Evolutionary conservation across 2,329 filamentous ascomycete species (phyloP).

Genomic region (Fusarium camptoceras): DNA sequence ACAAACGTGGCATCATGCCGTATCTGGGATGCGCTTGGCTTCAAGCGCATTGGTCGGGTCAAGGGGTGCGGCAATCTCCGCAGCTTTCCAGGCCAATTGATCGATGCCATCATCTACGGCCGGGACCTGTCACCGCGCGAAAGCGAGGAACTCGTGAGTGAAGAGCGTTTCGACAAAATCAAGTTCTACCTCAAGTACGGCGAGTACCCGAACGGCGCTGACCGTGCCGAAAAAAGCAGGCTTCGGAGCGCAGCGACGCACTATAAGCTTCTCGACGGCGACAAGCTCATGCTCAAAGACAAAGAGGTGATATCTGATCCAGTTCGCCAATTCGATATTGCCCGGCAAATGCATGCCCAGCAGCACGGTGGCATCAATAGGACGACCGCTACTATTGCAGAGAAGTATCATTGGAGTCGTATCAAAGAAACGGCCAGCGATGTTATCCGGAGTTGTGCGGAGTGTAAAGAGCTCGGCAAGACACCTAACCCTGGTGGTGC

Average conservation of each 20-base stretch:
- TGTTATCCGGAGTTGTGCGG: conserved; percentile 89
- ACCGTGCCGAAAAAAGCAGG: conserved; percentile 94
- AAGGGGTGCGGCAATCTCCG: conserved; percentile 77
- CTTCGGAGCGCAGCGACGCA: conserved; percentile 93
- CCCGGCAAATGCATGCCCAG: conserved; percentile 77
- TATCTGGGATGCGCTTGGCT: conserved; percentile 92
- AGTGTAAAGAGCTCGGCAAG: conserved; percentile 86
- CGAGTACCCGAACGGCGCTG: conserved; percentile 92
- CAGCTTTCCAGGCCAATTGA: conserved; percentile 74
- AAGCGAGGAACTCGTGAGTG: conserved; percentile 85
- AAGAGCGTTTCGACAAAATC: conserved; percentile 99
- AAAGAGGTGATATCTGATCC: conserved; percentile 97
- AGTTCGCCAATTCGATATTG: conserved; percentile 89
- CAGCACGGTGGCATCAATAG: conserved; percentile 97
- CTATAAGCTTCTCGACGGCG: conserved; percentile 83
- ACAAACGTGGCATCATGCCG: conserved; percentile 90
- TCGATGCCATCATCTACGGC: conserved; percentile 84
- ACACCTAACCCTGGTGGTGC: conserved; percentile 52
- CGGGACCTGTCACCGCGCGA: conserved; percentile 69
- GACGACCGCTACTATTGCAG: conserved; percentile 92
- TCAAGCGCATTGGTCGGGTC: conserved; percentile 90
- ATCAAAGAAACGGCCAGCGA: conserved; percentile 98
- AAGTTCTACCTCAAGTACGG: conserved; percentile 95
- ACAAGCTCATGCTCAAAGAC: conserved; percentile 94
- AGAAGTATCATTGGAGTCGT: conserved; percentile 95